Percentiles rank a stretch among this genome's conserved stretches.
Conservation (phyloP, 1,284 basidiomycete genomes). For the Trichosporon asahii region DNA sequence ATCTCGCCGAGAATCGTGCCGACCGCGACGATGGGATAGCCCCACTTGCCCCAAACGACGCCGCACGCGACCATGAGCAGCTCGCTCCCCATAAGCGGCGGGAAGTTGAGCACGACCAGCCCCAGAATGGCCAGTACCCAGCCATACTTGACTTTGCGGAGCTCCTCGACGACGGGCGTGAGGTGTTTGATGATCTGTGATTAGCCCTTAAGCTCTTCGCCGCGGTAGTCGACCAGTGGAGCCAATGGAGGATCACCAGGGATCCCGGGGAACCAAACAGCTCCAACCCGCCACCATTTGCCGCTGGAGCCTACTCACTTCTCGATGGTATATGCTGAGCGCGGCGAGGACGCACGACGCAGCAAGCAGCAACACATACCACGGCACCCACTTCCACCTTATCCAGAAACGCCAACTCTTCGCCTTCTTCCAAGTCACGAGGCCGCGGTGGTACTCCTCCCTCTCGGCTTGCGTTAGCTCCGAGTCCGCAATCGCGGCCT, state of each 20-base stretch:
- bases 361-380: conserved; percentile 28
- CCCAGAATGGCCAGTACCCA: conserved; percentile 45
- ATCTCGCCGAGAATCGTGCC: conserved; percentile 48
- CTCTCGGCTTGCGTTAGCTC: conserved; percentile 29
- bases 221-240: too few species aligned
- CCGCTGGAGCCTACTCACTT: conserved; percentile 25
- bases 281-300: too few species aligned
- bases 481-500: not conserved
- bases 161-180: conserved; percentile 28
- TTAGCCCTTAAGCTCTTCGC: not conserved
- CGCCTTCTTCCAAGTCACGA: conserved; percentile 32
- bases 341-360: conserved; percentile 27
- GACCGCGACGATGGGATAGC: conserved; percentile 42
- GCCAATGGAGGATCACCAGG: too few species aligned
- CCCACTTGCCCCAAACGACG: conserved; percentile 50
- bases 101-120: conserved; percentile 51
- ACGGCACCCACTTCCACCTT: conserved; percentile 31
- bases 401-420: conserved; percentile 36
- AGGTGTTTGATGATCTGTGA: conserved; percentile 32
- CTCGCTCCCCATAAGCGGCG: conserved; percentile 48
- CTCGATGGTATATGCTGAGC: conserved; percentile 36
- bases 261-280: not conserved
- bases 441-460: conserved; percentile 37
- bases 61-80: conserved; percentile 45
- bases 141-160: conserved; percentile 30